Evolutionary conservation across 2,329 filamentous ascomycete species (phyloP).

Genomic region (Venturia effusa): DNA sequence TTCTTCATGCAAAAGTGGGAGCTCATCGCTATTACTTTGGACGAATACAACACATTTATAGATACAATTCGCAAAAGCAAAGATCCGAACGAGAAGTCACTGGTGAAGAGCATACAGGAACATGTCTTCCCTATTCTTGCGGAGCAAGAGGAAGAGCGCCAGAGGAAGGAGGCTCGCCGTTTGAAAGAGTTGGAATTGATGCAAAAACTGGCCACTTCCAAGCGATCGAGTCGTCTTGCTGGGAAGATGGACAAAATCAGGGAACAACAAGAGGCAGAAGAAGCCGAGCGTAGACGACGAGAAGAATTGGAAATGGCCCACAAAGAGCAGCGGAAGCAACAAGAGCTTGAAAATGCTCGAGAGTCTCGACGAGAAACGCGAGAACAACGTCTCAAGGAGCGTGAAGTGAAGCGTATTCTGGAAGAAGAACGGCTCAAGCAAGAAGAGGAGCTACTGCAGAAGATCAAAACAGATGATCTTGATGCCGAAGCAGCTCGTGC

Average conservation of each 20-base stretch:
- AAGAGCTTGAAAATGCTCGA: constrained; percentile 62
- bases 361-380: constrained; percentile 72
- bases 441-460: constrained; percentile 53
- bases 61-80: constrained; percentile 61
- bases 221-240: constrained; percentile 83
- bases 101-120: constrained; percentile 60
- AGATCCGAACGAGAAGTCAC: constrained; percentile 73
- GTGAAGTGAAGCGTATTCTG: constrained; percentile 69
- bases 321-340: constrained; percentile 47
- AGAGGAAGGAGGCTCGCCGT: constrained; percentile 61
- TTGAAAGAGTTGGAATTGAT: constrained; percentile 72
- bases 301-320: constrained; percentile 53
- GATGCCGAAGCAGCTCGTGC: constrained; percentile 32
- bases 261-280: constrained; percentile 57
- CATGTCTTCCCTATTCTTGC: constrained; percentile 79
- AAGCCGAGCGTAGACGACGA: constrained; percentile 57
- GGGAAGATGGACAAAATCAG: constrained; percentile 69
- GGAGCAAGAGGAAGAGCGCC: constrained; percentile 57
- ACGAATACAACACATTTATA: constrained; percentile 66
- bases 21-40: constrained; percentile 71
- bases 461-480: constrained; percentile 20
- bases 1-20: constrained; percentile 78
- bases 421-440: constrained; percentile 76
- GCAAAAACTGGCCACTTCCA: constrained; percentile 84
- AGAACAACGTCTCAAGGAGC: constrained; percentile 75